Evolutionary conservation across 768 basidiomycete genomes (phyloP).

Genomic region (Epithele typhae): DNA sequence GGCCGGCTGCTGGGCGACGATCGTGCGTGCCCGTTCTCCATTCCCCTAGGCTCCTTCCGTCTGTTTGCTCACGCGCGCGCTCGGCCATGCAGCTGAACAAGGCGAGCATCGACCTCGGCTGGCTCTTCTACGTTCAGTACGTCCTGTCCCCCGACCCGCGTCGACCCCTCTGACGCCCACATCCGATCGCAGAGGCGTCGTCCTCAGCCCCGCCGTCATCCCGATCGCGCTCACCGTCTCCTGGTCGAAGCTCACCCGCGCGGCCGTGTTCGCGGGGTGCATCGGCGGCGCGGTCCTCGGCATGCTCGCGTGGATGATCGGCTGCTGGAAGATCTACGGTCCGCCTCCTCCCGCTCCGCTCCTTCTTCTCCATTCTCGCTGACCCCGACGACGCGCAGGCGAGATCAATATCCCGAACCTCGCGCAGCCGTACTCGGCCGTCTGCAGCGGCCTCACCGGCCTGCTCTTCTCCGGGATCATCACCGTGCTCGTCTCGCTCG

Average conservation of each 20-base stretch:
- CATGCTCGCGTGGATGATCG: slow-evolving; percentile 49
- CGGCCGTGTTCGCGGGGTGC: slow-evolving; percentile 37
- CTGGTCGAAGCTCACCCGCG: slow-evolving; percentile 40
- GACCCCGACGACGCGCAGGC: slow-evolving; percentile 16
- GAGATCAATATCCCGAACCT: slow-evolving; percentile 30
- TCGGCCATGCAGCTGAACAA: slow-evolving; percentile 33
- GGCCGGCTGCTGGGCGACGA: slow-evolving; percentile 34
- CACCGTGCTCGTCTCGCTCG: slow-evolving; percentile 27
- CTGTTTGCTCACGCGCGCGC: not conserved
- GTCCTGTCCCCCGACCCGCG: slow-evolving; percentile 7
- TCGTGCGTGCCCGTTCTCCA: slow-evolving; percentile 17
- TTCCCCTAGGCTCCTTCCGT: no score
- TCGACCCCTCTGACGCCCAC: not conserved
- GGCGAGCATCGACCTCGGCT: slow-evolving; percentile 42
- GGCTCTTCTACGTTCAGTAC: slow-evolving; percentile 48
- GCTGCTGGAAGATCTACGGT: slow-evolving; percentile 48
- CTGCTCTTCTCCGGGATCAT: slow-evolving; percentile 28
- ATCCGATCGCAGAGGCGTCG: slow-evolving; percentile 34
- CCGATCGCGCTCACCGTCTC: slow-evolving; percentile 44
- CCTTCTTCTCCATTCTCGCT: not conserved
- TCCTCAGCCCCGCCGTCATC: slow-evolving; percentile 47
- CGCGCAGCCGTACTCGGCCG: slow-evolving; percentile 31
- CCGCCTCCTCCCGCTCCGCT: not conserved
- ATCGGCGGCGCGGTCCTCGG: slow-evolving; percentile 38
- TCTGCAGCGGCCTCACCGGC: slow-evolving; percentile 31